Percentiles rank a stretch among this genome's conserved stretches.
Conservation (phyloP, 192 early-diverging fungal genomes). For the Dispira parvispora region DNA sequence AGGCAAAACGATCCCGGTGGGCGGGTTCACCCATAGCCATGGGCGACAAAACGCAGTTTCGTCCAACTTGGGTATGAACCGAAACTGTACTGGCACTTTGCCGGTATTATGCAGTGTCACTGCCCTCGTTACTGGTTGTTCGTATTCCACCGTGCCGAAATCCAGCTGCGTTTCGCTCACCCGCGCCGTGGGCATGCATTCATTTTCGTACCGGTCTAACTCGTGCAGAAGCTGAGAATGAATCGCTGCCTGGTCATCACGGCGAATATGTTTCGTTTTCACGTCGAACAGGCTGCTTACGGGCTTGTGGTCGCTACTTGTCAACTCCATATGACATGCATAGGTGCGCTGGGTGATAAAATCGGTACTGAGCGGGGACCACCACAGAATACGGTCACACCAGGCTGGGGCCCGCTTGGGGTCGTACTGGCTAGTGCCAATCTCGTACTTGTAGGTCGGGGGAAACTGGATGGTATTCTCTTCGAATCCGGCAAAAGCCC, state of each 20-base stretch:
- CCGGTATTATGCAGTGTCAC: conserved; percentile 59
- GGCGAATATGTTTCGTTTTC: conserved; percentile 44
- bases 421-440: conserved; percentile 69
- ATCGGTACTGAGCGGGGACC: conserved; percentile 30
- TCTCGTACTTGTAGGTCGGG: conserved; percentile 89
- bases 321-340: conserved; percentile 40
- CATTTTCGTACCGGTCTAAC: conserved; percentile 67
- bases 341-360: conserved; percentile 36
- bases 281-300: conserved; percentile 53
- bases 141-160: conserved; percentile 53
- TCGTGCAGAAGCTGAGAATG: conserved; percentile 47
- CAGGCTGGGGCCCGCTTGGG: conserved; percentile 76
- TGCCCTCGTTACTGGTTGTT: conserved; percentile 24
- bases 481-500: conserved; percentile 72
- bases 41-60: conserved; percentile 36
- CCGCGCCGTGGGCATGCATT: conserved; percentile 47
- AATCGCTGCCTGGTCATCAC: conserved; percentile 32
- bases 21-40: conserved; percentile 58
- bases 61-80: conserved; percentile 52
- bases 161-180: conserved; percentile 39
- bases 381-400: conserved; percentile 90
- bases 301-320: conserved; percentile 83
- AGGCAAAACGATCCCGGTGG: conserved; percentile 52
- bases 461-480: conserved; percentile 61
- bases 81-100: conserved; percentile 49